A percentile compares a stretch with the other conserved stretches of the same genome.
Evolutionary conservation across 2,329 filamentous ascomycete genomes (phyloP).

Genomic region (Dothistroma septosporum): DNA sequence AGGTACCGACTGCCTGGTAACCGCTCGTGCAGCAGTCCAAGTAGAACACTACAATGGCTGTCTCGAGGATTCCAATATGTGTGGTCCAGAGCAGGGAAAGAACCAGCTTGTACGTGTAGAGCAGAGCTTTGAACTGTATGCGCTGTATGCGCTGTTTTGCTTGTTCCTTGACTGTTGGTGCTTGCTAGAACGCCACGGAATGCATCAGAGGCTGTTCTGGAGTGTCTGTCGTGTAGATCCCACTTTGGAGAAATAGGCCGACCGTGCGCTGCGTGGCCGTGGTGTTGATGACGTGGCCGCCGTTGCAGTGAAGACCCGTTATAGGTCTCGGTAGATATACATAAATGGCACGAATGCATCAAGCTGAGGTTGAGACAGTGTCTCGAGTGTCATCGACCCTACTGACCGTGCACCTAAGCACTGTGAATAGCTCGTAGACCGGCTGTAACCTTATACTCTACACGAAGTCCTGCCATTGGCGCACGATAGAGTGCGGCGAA

Average conservation of each 20-base stretch:
- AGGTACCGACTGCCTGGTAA: constrained; percentile 7
- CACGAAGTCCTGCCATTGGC: background rate
- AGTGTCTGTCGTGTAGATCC: background rate
- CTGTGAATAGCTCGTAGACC: background rate
- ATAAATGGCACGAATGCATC: background rate
- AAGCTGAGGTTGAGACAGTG: background rate
- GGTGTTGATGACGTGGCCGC: constrained; percentile 2
- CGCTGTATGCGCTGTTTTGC: constrained; percentile 11
- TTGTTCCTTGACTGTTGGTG: constrained; percentile 8
- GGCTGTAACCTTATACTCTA: background rate
- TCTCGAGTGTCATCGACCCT: constrained; percentile 1
- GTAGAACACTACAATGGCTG: constrained; percentile 8
- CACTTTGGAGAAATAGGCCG: constrained; percentile 4
- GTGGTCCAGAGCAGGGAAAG: constrained; percentile 8
- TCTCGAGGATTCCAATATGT: constrained; percentile 7
- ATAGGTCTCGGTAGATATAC: too few species aligned
- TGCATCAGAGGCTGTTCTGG: constrained; percentile 12
- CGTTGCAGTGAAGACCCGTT: too few species aligned
- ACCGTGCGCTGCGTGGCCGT: constrained; percentile 7
- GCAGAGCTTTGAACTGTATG: constrained; percentile 16
- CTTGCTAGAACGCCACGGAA: constrained; percentile 14
- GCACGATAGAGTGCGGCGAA: background rate
- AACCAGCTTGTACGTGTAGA: constrained; percentile 18
- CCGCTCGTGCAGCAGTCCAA: constrained; percentile 12
- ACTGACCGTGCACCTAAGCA: background rate